Base-by-base conservation (phyloP, 257 asterid genomes). In the Lantana camara region DNA sequence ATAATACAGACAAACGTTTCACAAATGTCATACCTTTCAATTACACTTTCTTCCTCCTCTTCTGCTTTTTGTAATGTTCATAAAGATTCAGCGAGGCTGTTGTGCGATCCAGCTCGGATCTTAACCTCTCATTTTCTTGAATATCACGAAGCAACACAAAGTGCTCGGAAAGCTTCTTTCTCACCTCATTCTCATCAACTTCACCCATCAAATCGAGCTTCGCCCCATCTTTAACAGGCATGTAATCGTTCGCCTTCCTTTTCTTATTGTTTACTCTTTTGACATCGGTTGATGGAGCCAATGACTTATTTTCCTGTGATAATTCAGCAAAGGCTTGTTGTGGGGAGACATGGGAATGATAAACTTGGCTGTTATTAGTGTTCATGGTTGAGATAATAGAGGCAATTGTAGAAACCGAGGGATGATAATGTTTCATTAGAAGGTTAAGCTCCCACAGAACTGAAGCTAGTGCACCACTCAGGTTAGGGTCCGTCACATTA, bases 401-500 rank as follows among this genome's bases (percentile, higher is more conserved):
- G 14, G 97, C 90, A 48, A 83, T 62, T 5, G 93, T 37, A 45
- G 88, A 83, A 57, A 90, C 70, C 1, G 89, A 49, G 10, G 96
- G 95, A 68, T 94, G 95, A 57, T 86, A 94, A 64, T 94, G 97
- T 65, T 84, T 90, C 63, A 69, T 70, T 11, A 90, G 76, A 56
- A 94, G 95, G 75, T 90, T 88, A 46, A 94, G 90, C 80, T 94
- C 99, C 99, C 99, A 94, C 52, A 90, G 95, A 44, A 94, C 97
- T 2, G 99, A 88, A 60, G 99, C 92, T 54, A 94, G 83, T 50
- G 97, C 97, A 56, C 97, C 99, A 51, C 99, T 88, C 1, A 73
- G 93, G 87, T 88, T 85, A 5, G 99, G 99, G 74, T 94, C 99
- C 48, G 76, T 53, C 19, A 86, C 96, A 51, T 80, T 69, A 48